Evolutionary conservation across 202 grass and related monocot species (phyloP).

Genomic region (Dendrocalamus latiflorus): DNA sequence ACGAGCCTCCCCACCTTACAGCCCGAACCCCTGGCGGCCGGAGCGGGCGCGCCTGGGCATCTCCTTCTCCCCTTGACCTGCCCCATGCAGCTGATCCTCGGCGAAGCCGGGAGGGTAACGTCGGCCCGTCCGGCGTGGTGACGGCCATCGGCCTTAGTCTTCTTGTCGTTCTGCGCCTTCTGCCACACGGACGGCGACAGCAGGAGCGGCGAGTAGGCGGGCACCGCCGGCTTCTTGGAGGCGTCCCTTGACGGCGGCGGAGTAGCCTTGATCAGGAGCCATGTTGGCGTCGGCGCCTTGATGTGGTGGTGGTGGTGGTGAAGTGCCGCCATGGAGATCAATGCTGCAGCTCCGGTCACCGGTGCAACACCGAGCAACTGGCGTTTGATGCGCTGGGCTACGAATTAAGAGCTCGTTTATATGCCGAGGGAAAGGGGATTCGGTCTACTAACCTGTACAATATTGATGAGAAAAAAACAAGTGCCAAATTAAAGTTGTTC

Average conservation of each 20-base stretch:
- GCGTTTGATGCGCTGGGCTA: neutral
- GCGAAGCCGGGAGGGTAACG: slow-evolving; percentile 16
- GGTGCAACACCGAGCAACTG: neutral
- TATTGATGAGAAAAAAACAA: neutral
- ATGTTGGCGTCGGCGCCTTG: slow-evolving; percentile 24
- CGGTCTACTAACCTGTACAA: neutral
- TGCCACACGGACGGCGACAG: slow-evolving; percentile 27
- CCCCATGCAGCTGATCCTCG: slow-evolving; percentile 53
- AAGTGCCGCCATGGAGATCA: slow-evolving; percentile 15
- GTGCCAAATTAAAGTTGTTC: neutral
- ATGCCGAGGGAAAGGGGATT: neutral
- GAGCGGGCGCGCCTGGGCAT: neutral
- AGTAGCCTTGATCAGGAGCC: slow-evolving; percentile 12
- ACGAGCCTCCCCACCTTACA: slow-evolving; percentile 17
- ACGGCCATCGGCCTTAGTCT: neutral
- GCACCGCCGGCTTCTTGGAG: neutral
- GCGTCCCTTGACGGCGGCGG: slow-evolving; percentile 8
- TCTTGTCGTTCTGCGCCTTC: slow-evolving; percentile 4
- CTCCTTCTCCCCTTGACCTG: slow-evolving; percentile 29
- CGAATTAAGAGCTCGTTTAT: neutral
- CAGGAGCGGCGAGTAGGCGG: slow-evolving; percentile 25
- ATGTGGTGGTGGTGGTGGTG: slow-evolving; percentile 10
- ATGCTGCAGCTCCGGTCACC: neutral
- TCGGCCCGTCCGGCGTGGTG: neutral
- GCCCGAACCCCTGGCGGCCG: neutral